Base-by-base conservation (phyloP, 257 asterid genomes). In the Ajuga chamaepitys region DNA sequence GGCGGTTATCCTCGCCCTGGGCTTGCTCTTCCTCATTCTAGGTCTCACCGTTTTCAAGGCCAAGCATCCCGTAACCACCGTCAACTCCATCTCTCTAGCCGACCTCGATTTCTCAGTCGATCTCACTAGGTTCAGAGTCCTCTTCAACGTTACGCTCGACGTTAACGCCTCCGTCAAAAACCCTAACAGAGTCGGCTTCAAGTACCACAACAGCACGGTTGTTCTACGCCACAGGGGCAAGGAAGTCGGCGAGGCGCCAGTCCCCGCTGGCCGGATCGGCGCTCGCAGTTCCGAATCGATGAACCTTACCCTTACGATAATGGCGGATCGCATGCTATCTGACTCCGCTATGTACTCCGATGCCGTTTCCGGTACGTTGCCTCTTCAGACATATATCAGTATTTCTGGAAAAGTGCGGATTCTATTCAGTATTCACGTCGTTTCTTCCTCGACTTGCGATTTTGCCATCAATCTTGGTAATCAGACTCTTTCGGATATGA, bases 1-100 rank as follows among this genome's bases (percentile, higher is more conserved):
- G 24, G 77, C 79, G 17, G 32, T 26, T 2, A 9, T 80, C 0
- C 46, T 86, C n/a, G 38, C 18, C 16, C 40, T 88, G 3, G 85
- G 78, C 1, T 47, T 88, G 40, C 63, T 88, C 18, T 9, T 83
- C 68, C 82, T 85, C 8, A 71, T 88, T 5, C 80, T 86, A 3
- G 95, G 76, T 6, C 84, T 91, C 71, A 91, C 96, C 5, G 86
- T 88, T 16, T 83, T 91, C 87, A 88, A 91, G 72, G 70, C 89
- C 63, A 85, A 81, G 63, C 79, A 77, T 2, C 91, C 96, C 12
- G 35, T 57, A 7, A 83, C 74, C 73, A 50, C 78, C 72, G 82
- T 91, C 25, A 52, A 80, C 4, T 71, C 85, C 42, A 79, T 83
- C 21, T 24, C 90, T 9, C 79, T 91, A 18, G 14, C 63, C 1